These are phyloP conservation scores for Brettanomyces naardenensis DNA, from an alignment of 805 yeast genomes.

Conservation along the genomic window DNA sequence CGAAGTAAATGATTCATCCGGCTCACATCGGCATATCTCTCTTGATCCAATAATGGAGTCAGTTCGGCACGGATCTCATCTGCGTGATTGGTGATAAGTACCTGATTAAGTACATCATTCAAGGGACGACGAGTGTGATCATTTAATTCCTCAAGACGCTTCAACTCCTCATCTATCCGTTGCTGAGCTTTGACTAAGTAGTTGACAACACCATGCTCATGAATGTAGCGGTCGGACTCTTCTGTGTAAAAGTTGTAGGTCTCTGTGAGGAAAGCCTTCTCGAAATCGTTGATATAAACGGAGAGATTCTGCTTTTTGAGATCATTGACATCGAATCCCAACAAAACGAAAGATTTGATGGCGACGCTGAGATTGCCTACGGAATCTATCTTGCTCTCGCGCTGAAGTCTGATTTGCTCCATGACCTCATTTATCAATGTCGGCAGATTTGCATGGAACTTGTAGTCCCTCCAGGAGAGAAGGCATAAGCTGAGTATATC, in stretches of 20 bases:
- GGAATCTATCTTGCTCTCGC: conserved; percentile 70
- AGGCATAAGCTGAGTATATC: conserved; percentile 88
- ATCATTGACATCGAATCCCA: conserved; percentile 89
- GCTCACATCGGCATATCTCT: conserved; percentile 62
- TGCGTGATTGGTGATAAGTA: conserved; percentile 74
- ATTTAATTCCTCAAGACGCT: conserved; percentile 67
- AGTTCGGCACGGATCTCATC: conserved; percentile 72
- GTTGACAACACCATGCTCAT: conserved; percentile 76
- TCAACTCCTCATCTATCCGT: conserved; percentile 76
- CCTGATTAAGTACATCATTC: conserved; percentile 66
- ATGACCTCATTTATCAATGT: conserved; percentile 63
- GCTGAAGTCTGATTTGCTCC: conserved; percentile 65
- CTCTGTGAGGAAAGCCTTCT: conserved; percentile 63
- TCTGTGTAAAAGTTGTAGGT: conserved; percentile 57
- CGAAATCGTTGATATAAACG: conserved; percentile 77
- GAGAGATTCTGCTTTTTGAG: conserved; percentile 75
- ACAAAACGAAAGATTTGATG: conserved; percentile 76
- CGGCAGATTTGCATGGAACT: conserved; percentile 63
- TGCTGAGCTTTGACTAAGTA: conserved; percentile 82
- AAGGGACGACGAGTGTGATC: conserved; percentile 79
- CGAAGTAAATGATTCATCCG: conserved; percentile 70
- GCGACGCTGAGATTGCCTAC: conserved; percentile 61
- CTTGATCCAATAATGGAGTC: conserved; percentile 62
- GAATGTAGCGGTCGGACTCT: conserved; percentile 62
- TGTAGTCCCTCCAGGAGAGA: conserved; percentile 77